phyloP scores from a whole-genome alignment of 2,329 filamentous ascomycete species.

The Lasiodiplodia sp. region DNA sequence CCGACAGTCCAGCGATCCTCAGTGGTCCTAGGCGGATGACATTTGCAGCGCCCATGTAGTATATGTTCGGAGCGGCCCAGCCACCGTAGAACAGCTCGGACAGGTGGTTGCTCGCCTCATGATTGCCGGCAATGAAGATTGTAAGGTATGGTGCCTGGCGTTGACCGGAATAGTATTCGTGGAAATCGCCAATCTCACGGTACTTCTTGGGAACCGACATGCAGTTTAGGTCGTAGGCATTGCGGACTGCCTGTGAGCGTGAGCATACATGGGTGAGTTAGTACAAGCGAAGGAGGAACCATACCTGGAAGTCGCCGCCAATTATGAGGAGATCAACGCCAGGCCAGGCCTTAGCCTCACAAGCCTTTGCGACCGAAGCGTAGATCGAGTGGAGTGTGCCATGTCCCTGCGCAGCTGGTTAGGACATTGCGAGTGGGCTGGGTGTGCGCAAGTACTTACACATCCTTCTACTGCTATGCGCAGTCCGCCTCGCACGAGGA shows the following conservation, averaged over 20 bases:
- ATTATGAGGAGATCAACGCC: constrained; percentile 91
- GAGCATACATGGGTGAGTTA: constrained; percentile 32
- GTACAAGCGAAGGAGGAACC: constrained; percentile 19
- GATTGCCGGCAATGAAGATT: constrained; percentile 92
- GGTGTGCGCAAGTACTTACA: constrained; percentile 58
- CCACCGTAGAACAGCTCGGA: constrained; percentile 96
- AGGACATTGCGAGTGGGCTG: background rate
- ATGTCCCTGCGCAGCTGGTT: constrained; percentile 70
- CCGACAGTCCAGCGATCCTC: constrained; percentile 87
- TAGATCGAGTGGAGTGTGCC: constrained; percentile 93
- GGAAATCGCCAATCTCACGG: constrained; percentile 87
- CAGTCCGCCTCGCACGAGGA: constrained; percentile 46
- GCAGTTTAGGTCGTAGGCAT: constrained; percentile 83
- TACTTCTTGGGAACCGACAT: constrained; percentile 93
- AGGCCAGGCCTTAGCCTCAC: constrained; percentile 73
- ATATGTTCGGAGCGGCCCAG: constrained; percentile 96
- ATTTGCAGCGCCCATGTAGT: constrained; percentile 94
- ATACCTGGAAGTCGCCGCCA: constrained; percentile 90
- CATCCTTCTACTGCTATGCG: constrained; percentile 88
- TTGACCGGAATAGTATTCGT: constrained; percentile 86
- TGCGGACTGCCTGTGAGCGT: constrained; percentile 75
- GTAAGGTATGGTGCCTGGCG: constrained; percentile 85
- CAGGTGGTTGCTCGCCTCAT: constrained; percentile 89
- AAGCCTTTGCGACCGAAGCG: constrained; percentile 73
- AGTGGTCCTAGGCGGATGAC: constrained; percentile 83